Evolutionary conservation across 192 early-diverging fungal genomes (phyloP).

Genomic region (Backusella liffmaniae): DNA sequence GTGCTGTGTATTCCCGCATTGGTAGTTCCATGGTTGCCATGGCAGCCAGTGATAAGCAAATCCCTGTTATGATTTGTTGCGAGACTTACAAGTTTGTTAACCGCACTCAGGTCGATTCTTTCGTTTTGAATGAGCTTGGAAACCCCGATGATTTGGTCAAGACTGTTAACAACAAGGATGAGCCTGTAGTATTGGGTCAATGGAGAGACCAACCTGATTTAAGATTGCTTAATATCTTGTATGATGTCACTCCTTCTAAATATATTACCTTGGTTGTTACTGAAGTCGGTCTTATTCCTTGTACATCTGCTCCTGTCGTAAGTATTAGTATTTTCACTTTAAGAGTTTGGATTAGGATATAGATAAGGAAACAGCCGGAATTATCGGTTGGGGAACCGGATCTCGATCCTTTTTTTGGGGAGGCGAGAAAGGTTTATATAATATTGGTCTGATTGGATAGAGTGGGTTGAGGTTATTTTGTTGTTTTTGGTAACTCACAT

Average conservation of each 20-base stretch:
- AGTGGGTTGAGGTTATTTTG: background rate
- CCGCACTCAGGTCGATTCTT: constrained; percentile 88
- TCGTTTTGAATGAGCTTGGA: constrained; percentile 96
- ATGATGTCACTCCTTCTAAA: constrained; percentile 95
- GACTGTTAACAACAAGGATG: constrained; percentile 14
- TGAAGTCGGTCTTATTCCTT: constrained; percentile 90
- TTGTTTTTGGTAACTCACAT: constrained; percentile 1
- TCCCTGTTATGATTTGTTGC: constrained; percentile 95
- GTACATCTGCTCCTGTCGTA: constrained; percentile 82
- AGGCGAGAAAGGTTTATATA: background rate
- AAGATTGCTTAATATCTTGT: constrained; percentile 85
- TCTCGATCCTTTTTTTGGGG: background rate
- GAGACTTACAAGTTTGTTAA: constrained; percentile 97
- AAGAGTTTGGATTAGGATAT: background rate
- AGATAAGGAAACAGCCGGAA: background rate
- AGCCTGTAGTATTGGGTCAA: constrained; percentile 39
- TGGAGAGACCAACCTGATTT: constrained; percentile 82
- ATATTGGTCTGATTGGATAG: background rate
- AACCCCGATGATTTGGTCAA: constrained; percentile 84
- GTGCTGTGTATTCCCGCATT: constrained; percentile 84
- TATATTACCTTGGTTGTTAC: constrained; percentile 89
- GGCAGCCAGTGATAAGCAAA: constrained; percentile 80
- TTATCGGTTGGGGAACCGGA: background rate
- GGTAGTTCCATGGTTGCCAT: constrained; percentile 92
- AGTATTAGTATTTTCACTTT: constrained; percentile 2